Evolutionary conservation across 345 rosid genomes (phyloP).

Genomic region (Syzygium oleosum): DNA sequence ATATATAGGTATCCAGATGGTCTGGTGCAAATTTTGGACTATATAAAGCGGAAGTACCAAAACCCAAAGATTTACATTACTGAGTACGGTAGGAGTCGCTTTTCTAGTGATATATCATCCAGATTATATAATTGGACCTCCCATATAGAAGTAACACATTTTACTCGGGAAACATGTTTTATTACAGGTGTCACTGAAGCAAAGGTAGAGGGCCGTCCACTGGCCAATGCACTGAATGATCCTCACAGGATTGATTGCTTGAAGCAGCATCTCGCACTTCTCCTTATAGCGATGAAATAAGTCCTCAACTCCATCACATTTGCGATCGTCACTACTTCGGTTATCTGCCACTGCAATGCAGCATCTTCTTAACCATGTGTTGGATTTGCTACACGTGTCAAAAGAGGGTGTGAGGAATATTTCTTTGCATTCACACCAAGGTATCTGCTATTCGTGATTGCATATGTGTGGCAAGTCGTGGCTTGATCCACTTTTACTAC

Average conservation of each 20-base stretch:
- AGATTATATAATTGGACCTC: background rate
- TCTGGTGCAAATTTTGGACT: conserved; percentile 19
- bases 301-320: background rate
- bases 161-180: background rate
- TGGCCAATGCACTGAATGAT: conserved; percentile 5
- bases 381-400: background rate
- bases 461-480: background rate
- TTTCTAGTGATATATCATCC: background rate
- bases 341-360: background rate
- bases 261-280: conserved; percentile 12
- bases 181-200: conserved; percentile 11
- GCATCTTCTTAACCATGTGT: background rate
- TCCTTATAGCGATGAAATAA: conserved; percentile 14
- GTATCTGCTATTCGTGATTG: background rate
- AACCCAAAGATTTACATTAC: conserved; percentile 24
- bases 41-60: conserved; percentile 6
- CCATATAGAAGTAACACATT: background rate
- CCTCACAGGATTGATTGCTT: conserved; percentile 18
- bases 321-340: background rate
- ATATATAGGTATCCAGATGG: conserved; percentile 23
- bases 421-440: background rate
- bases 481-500: background rate
- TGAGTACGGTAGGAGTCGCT: conserved; percentile 20
- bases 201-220: background rate
- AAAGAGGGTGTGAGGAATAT: background rate